A percentile compares a stretch with the other conserved stretches of the same genome.
phyloP scores from a whole-genome alignment of 1,139 yeast genomes.

The Sugiyamaella pinicola region DNA sequence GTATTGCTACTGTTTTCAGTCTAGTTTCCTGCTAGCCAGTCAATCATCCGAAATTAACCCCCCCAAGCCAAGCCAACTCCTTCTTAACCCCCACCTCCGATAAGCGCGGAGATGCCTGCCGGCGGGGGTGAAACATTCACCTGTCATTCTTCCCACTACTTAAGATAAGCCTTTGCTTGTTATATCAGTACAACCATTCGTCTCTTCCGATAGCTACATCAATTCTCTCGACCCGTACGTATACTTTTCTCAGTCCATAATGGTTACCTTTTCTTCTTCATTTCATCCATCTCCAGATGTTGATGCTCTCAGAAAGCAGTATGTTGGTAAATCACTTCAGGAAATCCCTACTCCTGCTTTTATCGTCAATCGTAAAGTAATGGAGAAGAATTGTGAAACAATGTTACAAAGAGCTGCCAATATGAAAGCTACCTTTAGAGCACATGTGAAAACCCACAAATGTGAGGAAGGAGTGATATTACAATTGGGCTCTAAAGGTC shows the following conservation, averaged over 20 bases:
- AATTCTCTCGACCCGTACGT: no score
- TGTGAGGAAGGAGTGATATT: slow-evolving; percentile 50
- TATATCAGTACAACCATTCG: no score
- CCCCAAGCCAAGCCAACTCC: no score
- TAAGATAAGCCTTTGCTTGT: not conserved
- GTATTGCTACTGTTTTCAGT: no score
- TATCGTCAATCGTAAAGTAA: slow-evolving; percentile 37
- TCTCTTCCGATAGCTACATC: no score
- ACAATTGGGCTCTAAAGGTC: slow-evolving; percentile 48
- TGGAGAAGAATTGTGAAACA: slow-evolving; percentile 32
- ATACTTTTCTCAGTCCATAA: not conserved
- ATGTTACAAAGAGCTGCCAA: slow-evolving; percentile 47
- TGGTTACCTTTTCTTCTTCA: slow-evolving; percentile 12
- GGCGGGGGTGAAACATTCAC: slow-evolving; percentile 11
- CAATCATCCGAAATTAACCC: no score
- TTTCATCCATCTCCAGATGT: slow-evolving; percentile 31
- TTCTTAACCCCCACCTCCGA: no score
- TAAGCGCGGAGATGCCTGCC: slow-evolving; percentile 14
- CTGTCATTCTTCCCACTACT: not conserved
- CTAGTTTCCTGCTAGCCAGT: no score
- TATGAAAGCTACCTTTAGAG: slow-evolving; percentile 57
- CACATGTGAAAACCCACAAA: slow-evolving; percentile 79
- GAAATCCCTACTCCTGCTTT: slow-evolving; percentile 46
- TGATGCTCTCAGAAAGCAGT: slow-evolving; percentile 34
- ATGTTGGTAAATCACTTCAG: slow-evolving; percentile 37